Conservation (phyloP, 2,329 filamentous ascomycete genomes). For the Penicillium sp. region DNA sequence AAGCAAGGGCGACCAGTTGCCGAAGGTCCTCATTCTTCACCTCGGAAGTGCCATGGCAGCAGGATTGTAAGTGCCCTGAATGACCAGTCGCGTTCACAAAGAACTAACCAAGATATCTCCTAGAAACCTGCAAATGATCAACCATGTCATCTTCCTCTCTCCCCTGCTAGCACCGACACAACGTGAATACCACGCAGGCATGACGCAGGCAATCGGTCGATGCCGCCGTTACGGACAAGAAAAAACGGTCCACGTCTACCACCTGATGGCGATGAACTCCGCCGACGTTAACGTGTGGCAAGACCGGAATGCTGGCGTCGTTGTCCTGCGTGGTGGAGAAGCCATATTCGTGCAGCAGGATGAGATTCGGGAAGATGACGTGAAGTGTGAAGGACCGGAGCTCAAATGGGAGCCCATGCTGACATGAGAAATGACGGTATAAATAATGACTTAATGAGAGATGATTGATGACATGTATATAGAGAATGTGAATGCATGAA, state of each 20-base stretch:
- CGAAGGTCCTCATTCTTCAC: constrained; percentile 53
- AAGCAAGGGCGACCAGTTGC: neutral
- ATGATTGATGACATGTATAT: too few species aligned
- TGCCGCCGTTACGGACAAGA: constrained; percentile 54
- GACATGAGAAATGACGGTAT: too few species aligned
- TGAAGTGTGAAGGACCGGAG: constrained; percentile 14
- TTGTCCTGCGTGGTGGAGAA: neutral
- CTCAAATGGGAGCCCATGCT: too few species aligned
- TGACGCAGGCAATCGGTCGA: constrained; percentile 60
- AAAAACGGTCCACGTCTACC: constrained; percentile 54
- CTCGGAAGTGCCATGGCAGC: constrained; percentile 53
- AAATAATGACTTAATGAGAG: too few species aligned
- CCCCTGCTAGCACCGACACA: constrained; percentile 49
- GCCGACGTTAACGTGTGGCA: constrained; percentile 45
- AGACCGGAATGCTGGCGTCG: constrained; percentile 5
- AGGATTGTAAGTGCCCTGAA: constrained; percentile 49
- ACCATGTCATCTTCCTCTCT: constrained; percentile 59
- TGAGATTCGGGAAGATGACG: neutral
- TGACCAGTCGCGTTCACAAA: neutral
- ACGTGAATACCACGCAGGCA: constrained; percentile 52
- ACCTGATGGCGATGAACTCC: constrained; percentile 41
- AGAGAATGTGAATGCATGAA: too few species aligned
- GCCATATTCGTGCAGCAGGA: neutral
- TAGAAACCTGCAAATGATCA: constrained; percentile 58
- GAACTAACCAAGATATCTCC: constrained; percentile 10